phyloP scores from a whole-genome alignment of 2,329 filamentous ascomycete species.

The Clonostachys solani region DNA sequence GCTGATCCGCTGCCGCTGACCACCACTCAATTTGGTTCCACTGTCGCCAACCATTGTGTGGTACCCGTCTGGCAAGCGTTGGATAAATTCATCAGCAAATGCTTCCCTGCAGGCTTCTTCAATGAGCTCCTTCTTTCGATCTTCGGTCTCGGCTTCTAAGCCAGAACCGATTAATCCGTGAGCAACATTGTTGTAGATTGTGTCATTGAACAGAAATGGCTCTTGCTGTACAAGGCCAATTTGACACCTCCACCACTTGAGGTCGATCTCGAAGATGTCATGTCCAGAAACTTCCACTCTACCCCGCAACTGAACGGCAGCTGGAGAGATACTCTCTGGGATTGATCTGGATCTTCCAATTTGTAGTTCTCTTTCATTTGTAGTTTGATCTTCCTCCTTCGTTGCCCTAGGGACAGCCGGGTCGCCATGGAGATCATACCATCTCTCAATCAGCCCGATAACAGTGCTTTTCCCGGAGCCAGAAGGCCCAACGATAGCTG shows the following conservation, averaged over 20 bases:
- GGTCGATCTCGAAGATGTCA: slow-evolving; percentile 22
- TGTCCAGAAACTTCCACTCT: slow-evolving; percentile 12
- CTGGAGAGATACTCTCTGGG: no score
- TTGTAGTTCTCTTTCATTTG: no score
- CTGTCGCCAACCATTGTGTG: slow-evolving; percentile 94
- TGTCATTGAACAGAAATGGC: slow-evolving; percentile 37
- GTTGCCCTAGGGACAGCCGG: slow-evolving; percentile 22
- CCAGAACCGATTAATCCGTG: slow-evolving; percentile 27
- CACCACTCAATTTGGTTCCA: slow-evolving; percentile 87
- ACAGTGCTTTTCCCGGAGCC: slow-evolving; percentile 60
- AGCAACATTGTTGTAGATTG: slow-evolving; percentile 30
- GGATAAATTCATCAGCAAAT: slow-evolving; percentile 91
- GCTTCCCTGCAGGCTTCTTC: slow-evolving; percentile 84
- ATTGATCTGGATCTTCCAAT: no score
- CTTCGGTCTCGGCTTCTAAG: slow-evolving; percentile 6
- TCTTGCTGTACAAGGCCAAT: slow-evolving; percentile 43
- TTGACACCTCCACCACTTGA: slow-evolving; percentile 40
- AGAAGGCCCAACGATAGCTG: slow-evolving; percentile 51
- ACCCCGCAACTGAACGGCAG: no score
- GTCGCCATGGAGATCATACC: slow-evolving; percentile 38
- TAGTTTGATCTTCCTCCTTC: no score
- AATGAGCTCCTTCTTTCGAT: slow-evolving; percentile 48
- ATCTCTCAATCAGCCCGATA: slow-evolving; percentile 44
- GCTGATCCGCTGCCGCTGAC: slow-evolving; percentile 94
- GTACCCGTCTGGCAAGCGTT: slow-evolving; percentile 77